Conservation (phyloP, 2,329 filamentous ascomycete genomes). For the Pyricularia sp. region DNA sequence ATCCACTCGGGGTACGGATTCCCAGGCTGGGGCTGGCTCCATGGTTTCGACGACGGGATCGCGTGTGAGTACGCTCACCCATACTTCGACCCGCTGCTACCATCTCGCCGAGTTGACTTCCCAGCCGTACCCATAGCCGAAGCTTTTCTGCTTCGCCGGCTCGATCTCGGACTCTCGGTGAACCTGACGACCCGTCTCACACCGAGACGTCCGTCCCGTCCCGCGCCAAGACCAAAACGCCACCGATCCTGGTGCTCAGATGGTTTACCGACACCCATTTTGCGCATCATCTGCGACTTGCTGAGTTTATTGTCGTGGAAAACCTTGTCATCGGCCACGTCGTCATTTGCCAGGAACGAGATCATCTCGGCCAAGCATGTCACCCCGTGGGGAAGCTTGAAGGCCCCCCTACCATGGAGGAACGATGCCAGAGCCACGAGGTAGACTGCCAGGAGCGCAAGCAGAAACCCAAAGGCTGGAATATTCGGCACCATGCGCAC, state of each 20-base stretch:
- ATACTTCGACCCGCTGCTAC: not conserved
- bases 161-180: constrained; percentile 28
- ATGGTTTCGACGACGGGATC: not conserved
- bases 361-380: constrained; percentile 67
- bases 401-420: constrained; percentile 42
- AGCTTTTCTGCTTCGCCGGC: constrained; percentile 11
- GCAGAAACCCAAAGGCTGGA: constrained; percentile 62
- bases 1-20: not conserved
- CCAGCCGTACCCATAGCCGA: not conserved
- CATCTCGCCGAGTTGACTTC: not conserved
- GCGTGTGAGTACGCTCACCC: not conserved
- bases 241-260: constrained; percentile 39
- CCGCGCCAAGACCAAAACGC: constrained; percentile 35
- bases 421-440: constrained; percentile 52
- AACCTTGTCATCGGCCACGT: constrained; percentile 60
- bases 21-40: not conserved
- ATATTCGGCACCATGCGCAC: constrained; percentile 65
- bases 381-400: constrained; percentile 64
- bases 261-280: constrained; percentile 48
- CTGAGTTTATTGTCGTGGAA: constrained; percentile 41
- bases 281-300: constrained; percentile 58
- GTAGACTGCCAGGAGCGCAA: constrained; percentile 64
- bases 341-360: constrained; percentile 65
- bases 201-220: constrained; percentile 28
- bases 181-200: constrained; percentile 34